Evolutionary conservation across 202 grass and related monocot species (phyloP).

Genomic region (Cymbopogon flexuosus): DNA sequence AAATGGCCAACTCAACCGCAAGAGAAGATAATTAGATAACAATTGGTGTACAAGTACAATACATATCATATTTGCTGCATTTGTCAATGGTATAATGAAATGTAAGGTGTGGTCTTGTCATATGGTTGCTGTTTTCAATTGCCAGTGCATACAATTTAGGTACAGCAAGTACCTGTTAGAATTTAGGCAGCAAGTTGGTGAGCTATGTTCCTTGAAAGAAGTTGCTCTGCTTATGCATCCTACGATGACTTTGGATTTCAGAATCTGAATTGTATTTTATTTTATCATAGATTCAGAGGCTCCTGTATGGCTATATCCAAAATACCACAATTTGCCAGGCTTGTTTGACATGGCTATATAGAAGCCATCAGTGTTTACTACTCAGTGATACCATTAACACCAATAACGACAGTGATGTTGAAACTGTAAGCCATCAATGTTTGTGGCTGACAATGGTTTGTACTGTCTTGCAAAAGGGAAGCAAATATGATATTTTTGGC

Average conservation of each 20-base stretch:
- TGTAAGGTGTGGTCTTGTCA: constrained; percentile 13
- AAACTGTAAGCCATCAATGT: not conserved
- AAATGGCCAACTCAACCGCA: constrained; percentile 10
- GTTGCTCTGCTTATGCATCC: constrained; percentile 23
- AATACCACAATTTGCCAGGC: not conserved
- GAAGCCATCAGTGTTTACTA: not conserved
- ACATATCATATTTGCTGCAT: not conserved
- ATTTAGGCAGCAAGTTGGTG: constrained; percentile 36
- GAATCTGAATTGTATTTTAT: not conserved
- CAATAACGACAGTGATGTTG: not conserved
- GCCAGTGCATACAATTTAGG: constrained; percentile 3
- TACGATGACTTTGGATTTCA: constrained; percentile 16
- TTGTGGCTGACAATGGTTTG: not conserved
- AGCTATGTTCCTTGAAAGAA: constrained; percentile 23
- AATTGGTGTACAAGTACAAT: not conserved
- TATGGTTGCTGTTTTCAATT: constrained; percentile 16
- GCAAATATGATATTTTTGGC: not conserved
- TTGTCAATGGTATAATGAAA: not conserved
- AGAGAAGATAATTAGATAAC: not conserved
- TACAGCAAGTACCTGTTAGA: constrained; percentile 20
- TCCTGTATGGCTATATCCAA: not conserved
- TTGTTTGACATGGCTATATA: not conserved
- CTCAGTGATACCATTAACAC: not conserved
- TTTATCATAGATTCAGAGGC: not conserved
- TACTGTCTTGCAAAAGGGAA: not conserved